A percentile compares a stretch with the other conserved stretches of the same genome.
These are phyloP conservation scores for Hemerocallis citrina DNA, from an alignment of 106 monocot species.

Conservation along the genomic window DNA sequence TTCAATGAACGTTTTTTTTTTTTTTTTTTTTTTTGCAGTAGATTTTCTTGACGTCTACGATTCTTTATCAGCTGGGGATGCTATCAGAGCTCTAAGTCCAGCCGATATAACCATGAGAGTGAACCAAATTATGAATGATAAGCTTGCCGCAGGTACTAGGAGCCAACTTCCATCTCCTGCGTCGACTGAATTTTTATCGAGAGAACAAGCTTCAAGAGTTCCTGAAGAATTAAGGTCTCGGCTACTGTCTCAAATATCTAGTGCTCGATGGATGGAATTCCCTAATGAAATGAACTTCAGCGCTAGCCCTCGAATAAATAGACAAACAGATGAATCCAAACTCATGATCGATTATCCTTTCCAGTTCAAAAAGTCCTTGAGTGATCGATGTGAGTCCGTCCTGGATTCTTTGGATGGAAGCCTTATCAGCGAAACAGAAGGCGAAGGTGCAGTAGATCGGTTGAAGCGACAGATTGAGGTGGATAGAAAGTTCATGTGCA, in stretches of 20 bases:
- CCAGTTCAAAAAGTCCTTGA: conserved; percentile 8
- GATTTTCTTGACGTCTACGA: conserved; percentile 13
- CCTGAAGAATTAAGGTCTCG: conserved; percentile 54
- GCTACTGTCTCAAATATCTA: conserved; percentile 47
- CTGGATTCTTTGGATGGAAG: conserved; percentile 49
- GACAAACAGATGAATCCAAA: conserved; percentile 31
- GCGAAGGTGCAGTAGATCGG: conserved; percentile 40
- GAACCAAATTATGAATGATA: conserved; percentile 3
- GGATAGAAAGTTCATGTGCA: conserved; percentile 40
- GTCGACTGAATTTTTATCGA: background rate
- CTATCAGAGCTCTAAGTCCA: conserved; percentile 6
- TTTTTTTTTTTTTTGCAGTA: conserved; percentile 4
- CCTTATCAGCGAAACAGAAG: conserved; percentile 40
- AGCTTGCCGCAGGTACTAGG: background rate
- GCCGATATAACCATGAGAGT: conserved; percentile 10
- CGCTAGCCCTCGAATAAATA: conserved; percentile 20
- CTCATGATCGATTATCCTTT: conserved; percentile 1
- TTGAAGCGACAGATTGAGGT: conserved; percentile 48
- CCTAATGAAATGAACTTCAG: conserved; percentile 35
- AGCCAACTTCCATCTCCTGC: background rate
- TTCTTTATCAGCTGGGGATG: conserved; percentile 18
- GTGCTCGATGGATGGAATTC: conserved; percentile 36
- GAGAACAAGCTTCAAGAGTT: conserved; percentile 28
- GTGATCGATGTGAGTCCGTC: conserved; percentile 16
- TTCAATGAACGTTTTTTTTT: background rate